Conservation (phyloP, 164 flowering plant genomes). For the Macadamia integrifolia region DNA sequence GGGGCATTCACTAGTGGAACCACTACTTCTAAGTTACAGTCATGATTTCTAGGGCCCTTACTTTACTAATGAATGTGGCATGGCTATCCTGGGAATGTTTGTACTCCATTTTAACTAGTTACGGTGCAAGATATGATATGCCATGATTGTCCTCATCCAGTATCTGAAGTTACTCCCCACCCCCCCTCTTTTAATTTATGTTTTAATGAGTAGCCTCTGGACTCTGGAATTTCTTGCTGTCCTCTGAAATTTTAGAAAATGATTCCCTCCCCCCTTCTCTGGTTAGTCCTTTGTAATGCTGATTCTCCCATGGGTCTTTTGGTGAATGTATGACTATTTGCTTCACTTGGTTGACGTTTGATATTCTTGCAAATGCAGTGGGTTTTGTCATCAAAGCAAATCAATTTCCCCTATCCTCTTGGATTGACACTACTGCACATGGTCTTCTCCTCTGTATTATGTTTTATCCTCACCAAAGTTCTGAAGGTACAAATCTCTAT, state of each 20-base stretch:
- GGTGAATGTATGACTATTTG: background rate
- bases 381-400: slow-evolving; percentile 95
- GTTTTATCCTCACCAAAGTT: slow-evolving; percentile 74
- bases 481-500: slow-evolving; percentile 56
- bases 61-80: too few relatives aligned
- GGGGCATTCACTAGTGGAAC: too few relatives aligned
- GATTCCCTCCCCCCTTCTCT: background rate
- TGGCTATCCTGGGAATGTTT: too few relatives aligned
- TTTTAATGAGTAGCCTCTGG: background rate
- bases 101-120: too few relatives aligned
- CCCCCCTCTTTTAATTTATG: too few relatives aligned
- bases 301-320: background rate
- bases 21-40: too few relatives aligned
- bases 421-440: slow-evolving; percentile 94
- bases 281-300: background rate
- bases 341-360: slow-evolving; percentile 11
- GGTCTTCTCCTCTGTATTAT: slow-evolving; percentile 92
- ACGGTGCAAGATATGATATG: too few relatives aligned
- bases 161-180: too few relatives aligned
- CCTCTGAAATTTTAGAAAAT: background rate
- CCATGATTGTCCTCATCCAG: too few relatives aligned
- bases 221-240: background rate
- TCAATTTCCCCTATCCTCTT: slow-evolving; percentile 96
- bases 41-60: too few relatives aligned
- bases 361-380: slow-evolving; percentile 54